phyloP scores from a whole-genome alignment of 2,329 filamentous ascomycete genomes.

The Cercospora sp. region DNA sequence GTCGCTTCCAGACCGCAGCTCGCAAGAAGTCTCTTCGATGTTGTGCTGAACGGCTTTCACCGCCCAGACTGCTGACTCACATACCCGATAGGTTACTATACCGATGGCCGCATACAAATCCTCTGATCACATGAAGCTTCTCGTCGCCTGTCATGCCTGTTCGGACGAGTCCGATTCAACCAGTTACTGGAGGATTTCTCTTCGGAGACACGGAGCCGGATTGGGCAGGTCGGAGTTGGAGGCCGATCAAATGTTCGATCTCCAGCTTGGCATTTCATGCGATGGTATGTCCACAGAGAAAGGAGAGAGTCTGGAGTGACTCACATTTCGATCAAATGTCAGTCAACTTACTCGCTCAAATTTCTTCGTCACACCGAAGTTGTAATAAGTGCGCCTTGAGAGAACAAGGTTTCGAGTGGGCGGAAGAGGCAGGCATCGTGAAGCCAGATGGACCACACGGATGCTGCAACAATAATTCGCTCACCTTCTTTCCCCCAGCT shows the following conservation, averaged over 20 bases:
- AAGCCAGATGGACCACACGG: background rate
- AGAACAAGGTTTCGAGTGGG: background rate
- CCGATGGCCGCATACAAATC: background rate
- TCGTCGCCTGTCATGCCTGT: background rate
- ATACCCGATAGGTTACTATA: background rate
- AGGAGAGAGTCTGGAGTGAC: no score
- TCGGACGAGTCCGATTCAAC: background rate
- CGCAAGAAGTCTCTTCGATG: background rate
- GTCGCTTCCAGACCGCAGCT: background rate
- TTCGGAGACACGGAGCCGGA: background rate
- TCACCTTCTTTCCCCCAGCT: background rate
- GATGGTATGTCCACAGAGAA: background rate
- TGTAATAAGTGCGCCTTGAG: background rate
- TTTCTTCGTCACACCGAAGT: background rate
- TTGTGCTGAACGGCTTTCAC: background rate
- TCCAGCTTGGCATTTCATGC: background rate
- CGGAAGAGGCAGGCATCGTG: background rate
- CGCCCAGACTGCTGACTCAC: background rate
- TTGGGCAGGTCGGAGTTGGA: background rate
- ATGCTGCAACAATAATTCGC: background rate
- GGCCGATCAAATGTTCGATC: background rate
- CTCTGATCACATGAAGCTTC: background rate
- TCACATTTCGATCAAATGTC: background rate
- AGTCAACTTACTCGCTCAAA: background rate
- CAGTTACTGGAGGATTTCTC: background rate